These are phyloP conservation scores for Fusarium temperatum DNA, from an alignment of 2,329 filamentous ascomycete genomes.

Conservation along the genomic window DNA sequence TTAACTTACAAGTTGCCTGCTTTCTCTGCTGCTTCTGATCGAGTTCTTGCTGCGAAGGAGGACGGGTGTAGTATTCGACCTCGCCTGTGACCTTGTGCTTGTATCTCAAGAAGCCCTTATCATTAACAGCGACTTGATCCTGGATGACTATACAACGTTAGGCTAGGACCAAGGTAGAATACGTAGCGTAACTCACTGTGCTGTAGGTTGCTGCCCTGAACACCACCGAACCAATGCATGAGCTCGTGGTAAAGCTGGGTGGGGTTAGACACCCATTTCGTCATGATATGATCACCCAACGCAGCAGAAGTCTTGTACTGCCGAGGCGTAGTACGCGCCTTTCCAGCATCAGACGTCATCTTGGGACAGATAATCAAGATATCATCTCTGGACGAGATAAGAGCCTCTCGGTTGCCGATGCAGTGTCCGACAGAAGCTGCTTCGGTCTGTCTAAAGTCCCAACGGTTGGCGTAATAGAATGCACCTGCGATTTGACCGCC, in stretches of 20 bases:
- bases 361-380: neutral
- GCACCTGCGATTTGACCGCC: neutral
- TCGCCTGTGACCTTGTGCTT: neutral
- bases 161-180: too few species aligned
- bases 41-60: neutral
- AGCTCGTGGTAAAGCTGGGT: slow-evolving; percentile 12
- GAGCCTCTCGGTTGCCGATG: neutral
- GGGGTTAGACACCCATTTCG: neutral
- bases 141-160: neutral
- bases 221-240: slow-evolving; percentile 7
- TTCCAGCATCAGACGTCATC: neutral
- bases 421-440: neutral
- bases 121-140: neutral
- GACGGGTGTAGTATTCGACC: neutral
- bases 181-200: neutral
- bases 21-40: neutral
- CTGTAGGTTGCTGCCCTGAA: neutral
- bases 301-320: neutral
- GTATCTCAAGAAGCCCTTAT: neutral
- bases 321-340: accelerated
- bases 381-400: neutral
- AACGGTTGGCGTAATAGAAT: neutral
- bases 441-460: neutral
- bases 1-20: neutral
- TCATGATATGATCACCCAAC: neutral